Percentiles rank a stretch among this genome's conserved stretches.
Conservation (phyloP, 2,329 filamentous ascomycete genomes). For the Xylaria sp. region DNA sequence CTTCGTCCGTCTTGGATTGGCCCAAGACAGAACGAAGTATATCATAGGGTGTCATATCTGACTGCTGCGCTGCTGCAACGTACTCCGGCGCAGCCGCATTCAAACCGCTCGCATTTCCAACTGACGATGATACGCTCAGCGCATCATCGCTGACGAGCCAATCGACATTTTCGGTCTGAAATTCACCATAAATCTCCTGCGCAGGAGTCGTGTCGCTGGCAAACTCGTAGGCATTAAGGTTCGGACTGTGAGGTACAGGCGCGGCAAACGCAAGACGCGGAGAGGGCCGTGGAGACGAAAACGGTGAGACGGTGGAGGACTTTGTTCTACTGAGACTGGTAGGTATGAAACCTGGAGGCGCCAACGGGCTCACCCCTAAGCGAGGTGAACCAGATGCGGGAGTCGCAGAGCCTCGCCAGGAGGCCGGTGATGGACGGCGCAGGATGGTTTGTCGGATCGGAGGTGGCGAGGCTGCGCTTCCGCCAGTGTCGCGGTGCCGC, state of each 20-base stretch:
- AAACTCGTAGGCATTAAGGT: slow-evolving; percentile 94
- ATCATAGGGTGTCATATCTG: slow-evolving; percentile 97
- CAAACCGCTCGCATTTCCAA: slow-evolving; percentile 74
- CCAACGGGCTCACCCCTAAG: slow-evolving; percentile 82
- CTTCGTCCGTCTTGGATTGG: slow-evolving; percentile 88
- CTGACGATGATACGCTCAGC: slow-evolving; percentile 81
- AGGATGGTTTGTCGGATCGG: slow-evolving; percentile 90
- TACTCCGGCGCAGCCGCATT: slow-evolving; percentile 87
- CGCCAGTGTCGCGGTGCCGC: slow-evolving; percentile 78
- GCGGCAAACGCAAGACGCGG: slow-evolving; percentile 90
- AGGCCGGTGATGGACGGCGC: slow-evolving; percentile 89
- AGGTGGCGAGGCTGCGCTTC: slow-evolving; percentile 77
- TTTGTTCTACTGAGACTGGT: slow-evolving; percentile 81
- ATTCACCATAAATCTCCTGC: slow-evolving; percentile 88
- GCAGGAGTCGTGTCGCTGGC: slow-evolving; percentile 82
- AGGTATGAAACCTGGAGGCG: slow-evolving; percentile 84
- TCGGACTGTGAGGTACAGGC: slow-evolving; percentile 93
- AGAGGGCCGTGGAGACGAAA: slow-evolving; percentile 92
- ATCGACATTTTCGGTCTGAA: slow-evolving; percentile 93
- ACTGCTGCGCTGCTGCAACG: slow-evolving; percentile 70
- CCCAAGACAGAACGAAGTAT: slow-evolving; percentile 96
- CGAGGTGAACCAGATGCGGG: slow-evolving; percentile 86
- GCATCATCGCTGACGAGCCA: slow-evolving; percentile 94
- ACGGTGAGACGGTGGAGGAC: slow-evolving; percentile 85
- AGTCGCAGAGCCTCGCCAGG: slow-evolving; percentile 87